Evolutionary conservation across 2,329 filamentous ascomycete genomes (phyloP), one percentile per base, ranked within the genome.

Genomic region (Phaeosphaeriaceae sp.): DNA sequence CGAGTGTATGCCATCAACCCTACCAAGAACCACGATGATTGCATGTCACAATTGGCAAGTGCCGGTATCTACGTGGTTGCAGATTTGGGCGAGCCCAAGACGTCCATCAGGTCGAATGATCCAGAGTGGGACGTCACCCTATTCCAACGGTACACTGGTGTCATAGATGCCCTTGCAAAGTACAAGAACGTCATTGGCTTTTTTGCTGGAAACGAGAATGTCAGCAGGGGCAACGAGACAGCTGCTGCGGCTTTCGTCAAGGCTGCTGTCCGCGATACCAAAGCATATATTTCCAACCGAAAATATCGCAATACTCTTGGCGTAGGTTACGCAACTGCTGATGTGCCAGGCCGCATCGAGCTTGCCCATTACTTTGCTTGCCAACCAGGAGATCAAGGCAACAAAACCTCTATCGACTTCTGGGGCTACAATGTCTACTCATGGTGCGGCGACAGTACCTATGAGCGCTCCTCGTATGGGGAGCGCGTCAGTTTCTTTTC

Each of bases 361-460:
- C 85, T 97, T 68, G 90, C 91, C 53, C 79, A 92, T 70, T 99
- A 97, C 83, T 96, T 99, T 79, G 92, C 96, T 80, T 99, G 94
- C 74, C 89, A 92, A 54, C 72, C 79, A 8, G 59, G 58, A 12
- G 58, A 67, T 35, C 21, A 50, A 2, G 67, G 67, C 9, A 72
- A 71, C 44, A 77, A 79, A 6, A 77, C 77, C 65, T 75, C 87
- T 51, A 96, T 97, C 60, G 94, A 99, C 76, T 97, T 94, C 82
- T 97, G 92, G 90, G 94, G 94, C 49, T 97, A 97, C 87, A 99
- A 99, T 81, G 96, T 97, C 77, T 99, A 97, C 83, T 95, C 92
- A 36, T 99, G 94, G 94, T 99, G 94, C 73, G 94, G 93, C 60
- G 74, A 92, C 64, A 95, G 89, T 72, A 84, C 79, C 68, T 94